Base-by-base conservation (phyloP, 441 rosid genomes). In the Sinapis alba region DNA sequence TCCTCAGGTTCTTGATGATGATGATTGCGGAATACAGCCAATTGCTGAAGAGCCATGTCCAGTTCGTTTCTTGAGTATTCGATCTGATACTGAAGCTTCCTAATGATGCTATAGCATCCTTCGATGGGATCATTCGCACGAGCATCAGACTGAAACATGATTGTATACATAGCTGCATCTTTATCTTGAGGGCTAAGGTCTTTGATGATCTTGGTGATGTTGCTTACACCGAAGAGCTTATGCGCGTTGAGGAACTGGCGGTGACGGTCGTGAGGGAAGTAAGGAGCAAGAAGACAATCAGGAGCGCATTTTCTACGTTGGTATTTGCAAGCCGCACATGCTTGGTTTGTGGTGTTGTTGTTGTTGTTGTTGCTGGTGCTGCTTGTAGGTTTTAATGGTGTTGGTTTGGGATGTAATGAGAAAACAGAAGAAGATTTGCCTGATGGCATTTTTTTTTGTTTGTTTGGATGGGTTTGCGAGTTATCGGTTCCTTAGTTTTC, bases 311-410 rank as follows among this genome's bases (percentile, higher is more conserved):
- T 93, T 57, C 97, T 88, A 1, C 99, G 95, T 75, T 91, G 99
- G 89, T 91, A 91, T 81, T 91, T 96, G 84, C 99, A 96, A 1
- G 99, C 98, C 3, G 99, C 97, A 54, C 99, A 96, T 2, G 99
- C 99, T 30, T 90, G 98, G 76, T 88, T 83, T 57, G 87, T 82
- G 82, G 81, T 77, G 58, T 8, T 53, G 58, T 13, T 41, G 58
- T 8, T 53, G 58, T 13, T 41, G 66, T 71, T 81, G 75, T 38
- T 76, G 75, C 70, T 66, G 77, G 47, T 76, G 59, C 36, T 81
- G 82, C 73, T 83, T 62, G 81, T 79, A 16, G 62, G 68, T 63
- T 36, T 68, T 72, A 63, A 61, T 76, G 63, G 67, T 62, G 43
- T 4, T 65, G 62, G 77, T 47, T 82, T 71, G 59, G 62, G 73